Conservation (phyloP, 2,329 filamentous ascomycete genomes). For the Diaporthe citri region DNA sequence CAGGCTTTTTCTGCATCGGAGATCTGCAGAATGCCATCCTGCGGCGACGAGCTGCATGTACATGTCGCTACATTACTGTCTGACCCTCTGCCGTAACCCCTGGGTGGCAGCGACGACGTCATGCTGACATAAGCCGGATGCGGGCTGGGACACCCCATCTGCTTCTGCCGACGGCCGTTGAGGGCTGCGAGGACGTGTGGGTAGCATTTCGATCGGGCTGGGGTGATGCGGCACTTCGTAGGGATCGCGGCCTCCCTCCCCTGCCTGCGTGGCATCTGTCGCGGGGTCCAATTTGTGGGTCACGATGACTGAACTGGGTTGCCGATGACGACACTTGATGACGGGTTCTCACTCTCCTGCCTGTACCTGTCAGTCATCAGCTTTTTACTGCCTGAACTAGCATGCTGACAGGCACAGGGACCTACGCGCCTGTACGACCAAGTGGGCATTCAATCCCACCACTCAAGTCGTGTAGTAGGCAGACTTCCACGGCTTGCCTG, state of each 20-base stretch:
- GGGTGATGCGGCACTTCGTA: constrained; percentile 10
- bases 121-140: constrained; percentile 19
- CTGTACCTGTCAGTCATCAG: too few relatives aligned
- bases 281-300: neutral
- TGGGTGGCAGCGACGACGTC: constrained; percentile 8
- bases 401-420: neutral
- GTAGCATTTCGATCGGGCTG: constrained; percentile 5
- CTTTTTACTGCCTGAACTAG: too few relatives aligned
- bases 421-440: neutral
- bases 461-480: neutral
- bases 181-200: neutral
- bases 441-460: neutral
- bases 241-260: constrained; percentile 10
- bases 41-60: neutral
- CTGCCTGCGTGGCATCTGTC: neutral
- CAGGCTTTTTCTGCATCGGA: constrained; percentile 26
- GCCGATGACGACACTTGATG: neutral
- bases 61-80: constrained; percentile 1
- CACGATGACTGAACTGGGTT: neutral
- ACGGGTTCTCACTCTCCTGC: neutral
- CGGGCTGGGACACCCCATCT: neutral
- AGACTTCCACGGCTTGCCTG: neutral
- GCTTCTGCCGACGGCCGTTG: neutral
- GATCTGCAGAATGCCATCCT: constrained; percentile 30
- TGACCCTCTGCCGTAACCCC: constrained; percentile 1